Evolutionary conservation across 2,329 filamentous ascomycete species (phyloP).

Genomic region (Albophoma yamanashiensis): DNA sequence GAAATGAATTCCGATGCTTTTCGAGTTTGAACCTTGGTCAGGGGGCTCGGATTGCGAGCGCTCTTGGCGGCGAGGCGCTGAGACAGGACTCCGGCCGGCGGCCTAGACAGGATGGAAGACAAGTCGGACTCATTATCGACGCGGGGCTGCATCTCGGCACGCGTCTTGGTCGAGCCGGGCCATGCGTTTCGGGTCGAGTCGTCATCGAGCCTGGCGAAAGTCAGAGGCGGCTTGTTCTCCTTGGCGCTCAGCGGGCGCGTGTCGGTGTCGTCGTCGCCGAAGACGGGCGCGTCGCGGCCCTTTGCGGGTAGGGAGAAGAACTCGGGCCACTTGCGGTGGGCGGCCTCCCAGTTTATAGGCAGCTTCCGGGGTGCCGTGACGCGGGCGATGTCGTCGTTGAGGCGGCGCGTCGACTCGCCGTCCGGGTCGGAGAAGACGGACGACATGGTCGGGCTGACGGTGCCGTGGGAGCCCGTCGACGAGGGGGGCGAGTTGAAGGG

Average conservation of each 20-base stretch:
- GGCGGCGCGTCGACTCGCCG: constrained; percentile 40
- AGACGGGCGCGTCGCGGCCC: constrained; percentile 13
- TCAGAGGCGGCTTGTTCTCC: constrained; percentile 32
- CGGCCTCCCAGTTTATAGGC: constrained; percentile 32
- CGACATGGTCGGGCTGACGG: constrained; percentile 41
- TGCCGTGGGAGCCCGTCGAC: constrained; percentile 46
- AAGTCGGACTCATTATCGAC: constrained; percentile 42
- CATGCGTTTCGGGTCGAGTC: constrained; percentile 31
- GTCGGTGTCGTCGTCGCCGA: constrained; percentile 20
- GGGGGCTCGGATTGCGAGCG: constrained; percentile 24
- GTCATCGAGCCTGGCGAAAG: constrained; percentile 23
- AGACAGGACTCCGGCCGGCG: constrained; percentile 19
- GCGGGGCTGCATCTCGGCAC: constrained; percentile 41
- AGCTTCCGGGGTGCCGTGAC: constrained; percentile 28
- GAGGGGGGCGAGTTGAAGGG: constrained; percentile 49
- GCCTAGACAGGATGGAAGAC: constrained; percentile 31
- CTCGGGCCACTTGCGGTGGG: constrained; percentile 41
- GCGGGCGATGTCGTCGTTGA: constrained; percentile 37
- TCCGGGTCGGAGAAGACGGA: constrained; percentile 42
- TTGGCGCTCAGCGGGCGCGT: constrained; percentile 28
- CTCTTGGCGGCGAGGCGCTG: constrained; percentile 15
- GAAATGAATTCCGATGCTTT: constrained; percentile 16
- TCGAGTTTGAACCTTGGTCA: constrained; percentile 23
- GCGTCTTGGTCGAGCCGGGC: constrained; percentile 27
- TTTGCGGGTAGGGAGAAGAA: constrained; percentile 31